A percentile compares a stretch with the other conserved stretches of the same genome.
Evolutionary conservation across 352 stramenopile species (phyloP).

Genomic region (Globisporangium spiculum): DNA sequence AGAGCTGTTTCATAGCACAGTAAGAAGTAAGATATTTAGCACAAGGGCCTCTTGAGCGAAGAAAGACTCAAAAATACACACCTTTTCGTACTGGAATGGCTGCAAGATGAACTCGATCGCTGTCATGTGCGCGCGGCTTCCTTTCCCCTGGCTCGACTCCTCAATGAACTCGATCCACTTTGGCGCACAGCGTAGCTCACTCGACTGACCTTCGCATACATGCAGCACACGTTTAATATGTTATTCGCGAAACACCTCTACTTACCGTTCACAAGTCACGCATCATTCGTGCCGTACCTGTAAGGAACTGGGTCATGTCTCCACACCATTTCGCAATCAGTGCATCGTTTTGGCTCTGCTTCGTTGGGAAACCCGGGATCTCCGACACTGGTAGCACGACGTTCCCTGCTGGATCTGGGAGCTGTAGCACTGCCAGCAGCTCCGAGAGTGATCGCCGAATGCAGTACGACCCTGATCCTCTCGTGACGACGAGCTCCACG

Average conservation of each 20-base stretch:
- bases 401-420: not conserved
- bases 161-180: constrained; percentile 62
- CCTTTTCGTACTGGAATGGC: constrained; percentile 71
- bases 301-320: constrained; percentile 58
- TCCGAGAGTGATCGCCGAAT: constrained; percentile 39
- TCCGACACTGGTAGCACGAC: not conserved
- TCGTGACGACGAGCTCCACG: constrained; percentile 67
- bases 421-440: constrained; percentile 38
- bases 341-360: constrained; percentile 43
- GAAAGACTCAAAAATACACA: constrained; percentile 9
- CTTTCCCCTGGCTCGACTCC: constrained; percentile 43
- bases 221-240: not conserved
- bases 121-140: constrained; percentile 63
- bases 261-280: not conserved
- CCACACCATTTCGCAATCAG: constrained; percentile 65
- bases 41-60: not conserved
- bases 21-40: not conserved
- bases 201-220: constrained; percentile 14
- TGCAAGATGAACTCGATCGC: constrained; percentile 84
- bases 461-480: constrained; percentile 48
- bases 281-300: constrained; percentile 15
- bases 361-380: constrained; percentile 47
- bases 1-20: constrained; percentile 7
- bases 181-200: constrained; percentile 26
- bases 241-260: not conserved